These are phyloP conservation scores for Pugionium cornutum DNA, from an alignment of 345 rosid species.

Conservation along the genomic window DNA sequence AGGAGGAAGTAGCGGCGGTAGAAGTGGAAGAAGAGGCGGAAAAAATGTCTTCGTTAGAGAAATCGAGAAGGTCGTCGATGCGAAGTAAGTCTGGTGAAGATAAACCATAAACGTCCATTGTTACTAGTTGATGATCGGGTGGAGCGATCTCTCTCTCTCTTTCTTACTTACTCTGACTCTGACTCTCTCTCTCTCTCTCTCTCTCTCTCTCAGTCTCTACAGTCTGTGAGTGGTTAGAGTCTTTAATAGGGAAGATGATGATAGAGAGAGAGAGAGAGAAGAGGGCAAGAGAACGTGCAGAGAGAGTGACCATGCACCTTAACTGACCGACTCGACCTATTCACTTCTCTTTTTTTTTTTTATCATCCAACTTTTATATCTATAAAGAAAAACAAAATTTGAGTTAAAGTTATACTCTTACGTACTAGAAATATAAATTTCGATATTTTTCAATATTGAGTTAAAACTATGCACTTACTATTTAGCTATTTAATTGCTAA, in stretches of 20 bases:
- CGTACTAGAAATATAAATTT: no score
- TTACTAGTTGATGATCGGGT: not conserved
- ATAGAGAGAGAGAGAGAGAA: conserved; percentile 18
- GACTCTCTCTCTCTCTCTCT: conserved; percentile 14
- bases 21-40: conserved; percentile 44
- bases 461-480: not conserved
- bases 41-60: conserved; percentile 48
- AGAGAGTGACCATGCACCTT: conserved; percentile 49
- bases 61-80: conserved; percentile 47
- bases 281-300: conserved; percentile 46
- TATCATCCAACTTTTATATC: not conserved
- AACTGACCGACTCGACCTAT: conserved; percentile 39
- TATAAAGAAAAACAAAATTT: not conserved
- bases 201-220: conserved; percentile 20
- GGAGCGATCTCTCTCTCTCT: not conserved
- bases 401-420: not conserved
- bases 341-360: conserved; percentile 17
- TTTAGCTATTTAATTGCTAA: no score
- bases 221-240: conserved; percentile 24
- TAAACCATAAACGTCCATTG: conserved; percentile 58
- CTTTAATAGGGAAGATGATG: conserved; percentile 37
- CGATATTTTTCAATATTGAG: no score
- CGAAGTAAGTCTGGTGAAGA: conserved; percentile 40
- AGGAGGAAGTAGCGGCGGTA: conserved; percentile 35
- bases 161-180: conserved; percentile 14